Evolutionary conservation across 805 yeast species (phyloP).

Genomic region (Nakazawaea sp.): DNA sequence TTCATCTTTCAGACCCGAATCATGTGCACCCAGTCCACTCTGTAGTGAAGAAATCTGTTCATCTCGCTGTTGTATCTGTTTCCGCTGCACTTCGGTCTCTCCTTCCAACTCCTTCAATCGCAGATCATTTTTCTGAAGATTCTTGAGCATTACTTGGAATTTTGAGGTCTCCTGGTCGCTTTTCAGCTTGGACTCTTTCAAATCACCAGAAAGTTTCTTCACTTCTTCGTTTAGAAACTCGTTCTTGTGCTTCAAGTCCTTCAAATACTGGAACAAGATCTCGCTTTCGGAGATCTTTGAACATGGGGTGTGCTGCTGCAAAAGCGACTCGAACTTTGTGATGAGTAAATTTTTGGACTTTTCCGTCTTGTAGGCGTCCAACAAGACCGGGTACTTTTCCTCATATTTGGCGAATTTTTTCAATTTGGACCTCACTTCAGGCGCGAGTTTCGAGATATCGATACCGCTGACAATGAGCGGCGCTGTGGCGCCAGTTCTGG

Average conservation of each 20-base stretch:
- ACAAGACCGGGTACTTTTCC: conserved; percentile 77
- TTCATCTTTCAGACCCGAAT: conserved; percentile 5
- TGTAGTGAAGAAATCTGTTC: too few species aligned
- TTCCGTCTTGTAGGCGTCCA: conserved; percentile 81
- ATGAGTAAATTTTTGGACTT: conserved; percentile 60
- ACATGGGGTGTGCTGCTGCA: conserved; percentile 78
- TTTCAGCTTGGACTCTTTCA: conserved; percentile 2
- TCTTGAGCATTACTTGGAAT: conserved; percentile 4
- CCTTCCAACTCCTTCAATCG: conserved; percentile 11
- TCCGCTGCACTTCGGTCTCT: conserved; percentile 1
- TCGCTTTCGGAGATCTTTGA: conserved; percentile 69
- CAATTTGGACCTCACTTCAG: conserved; percentile 53
- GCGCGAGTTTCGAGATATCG: conserved; percentile 41
- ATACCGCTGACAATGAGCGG: conserved; percentile 20
- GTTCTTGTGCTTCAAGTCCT: conserved; percentile 53
- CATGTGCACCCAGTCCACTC: not conserved
- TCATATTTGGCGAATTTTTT: conserved; percentile 81
- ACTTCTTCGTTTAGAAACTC: conserved; percentile 61
- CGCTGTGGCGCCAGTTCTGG: conserved; percentile 2
- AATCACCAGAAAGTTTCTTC: conserved; percentile 33
- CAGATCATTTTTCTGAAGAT: conserved; percentile 7
- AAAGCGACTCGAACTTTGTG: conserved; percentile 54
- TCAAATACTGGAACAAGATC: conserved; percentile 60
- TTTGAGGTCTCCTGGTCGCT: conserved; percentile 1
- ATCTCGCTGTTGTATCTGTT: not conserved